Evolutionary conservation across 176 grass and related monocot genomes (phyloP), one percentile per base, ranked within the genome.

Genomic region (Tillandsia fasciculata): DNA sequence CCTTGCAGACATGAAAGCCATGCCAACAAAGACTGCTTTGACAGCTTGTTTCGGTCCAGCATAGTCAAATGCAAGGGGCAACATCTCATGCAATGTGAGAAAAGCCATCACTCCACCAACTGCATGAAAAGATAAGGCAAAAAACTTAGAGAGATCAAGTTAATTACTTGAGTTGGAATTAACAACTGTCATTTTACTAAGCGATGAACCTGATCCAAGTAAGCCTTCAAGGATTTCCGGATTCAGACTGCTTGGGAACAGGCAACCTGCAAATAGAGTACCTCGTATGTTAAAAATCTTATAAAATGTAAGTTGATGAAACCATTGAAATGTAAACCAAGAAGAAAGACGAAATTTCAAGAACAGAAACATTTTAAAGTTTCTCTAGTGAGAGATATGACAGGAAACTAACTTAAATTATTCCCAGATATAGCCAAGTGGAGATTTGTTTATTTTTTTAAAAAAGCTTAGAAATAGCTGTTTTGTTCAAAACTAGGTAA

Each of bases 1-100:
- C 94, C 89, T 97, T 82, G 84, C 80, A 78, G 89, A 97, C 94
- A 97, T 97, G 79, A 89, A 90, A 72, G 94, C 94, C 94, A 97
- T 97, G 79, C 94, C 89, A 82, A 92, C 48, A 66, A 97, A 97
- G 18, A 97, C 86, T 9, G 94, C 94, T 87, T 97, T 92, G 50
- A 97, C 86, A 83, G 94, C 86, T 77, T 87, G 86, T 82, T 97
- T 92, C 52, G 92, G 94, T 2, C 94, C 94, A 78, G 86, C 87
- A 81, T 97, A 90, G 70, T 92, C 94, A 92, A 97, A 97, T 80
- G 89, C 89, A 76, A 92, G 77, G 52, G 94, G 94, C 53, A 97
- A 74, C 89, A 97, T 87, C 81, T 97, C 94, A 72, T 97, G 94
- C 82, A 97, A 85, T 73, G 94, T 97, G 63, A 92, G 90, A 77